phyloP scores from a whole-genome alignment of 176 grass and related monocot genomes.

The Zoysia pacifica region DNA sequence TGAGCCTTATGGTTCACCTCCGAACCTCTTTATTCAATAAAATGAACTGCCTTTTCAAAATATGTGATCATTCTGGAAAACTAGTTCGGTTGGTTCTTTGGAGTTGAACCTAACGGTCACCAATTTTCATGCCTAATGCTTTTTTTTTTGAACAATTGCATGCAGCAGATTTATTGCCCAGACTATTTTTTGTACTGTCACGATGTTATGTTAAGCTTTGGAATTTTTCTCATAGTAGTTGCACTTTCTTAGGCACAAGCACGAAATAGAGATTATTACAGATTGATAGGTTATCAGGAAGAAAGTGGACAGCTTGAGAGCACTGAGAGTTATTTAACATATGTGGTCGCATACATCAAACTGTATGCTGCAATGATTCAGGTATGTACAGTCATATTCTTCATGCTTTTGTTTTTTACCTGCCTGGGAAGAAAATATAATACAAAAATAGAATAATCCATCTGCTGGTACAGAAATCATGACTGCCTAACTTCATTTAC shows the following conservation, averaged over 20 bases:
- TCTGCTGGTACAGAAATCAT: constrained; percentile 18
- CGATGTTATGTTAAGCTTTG: neutral
- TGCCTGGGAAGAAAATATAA: no score
- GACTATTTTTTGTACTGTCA: neutral
- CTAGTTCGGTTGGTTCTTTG: no score
- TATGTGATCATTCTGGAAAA: no score
- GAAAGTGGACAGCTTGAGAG: constrained; percentile 80
- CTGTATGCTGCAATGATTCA: constrained; percentile 88
- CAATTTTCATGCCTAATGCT: no score
- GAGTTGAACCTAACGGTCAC: no score
- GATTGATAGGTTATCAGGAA: constrained; percentile 75
- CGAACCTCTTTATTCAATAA: no score
- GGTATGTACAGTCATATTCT: constrained; percentile 53
- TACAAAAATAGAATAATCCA: no score
- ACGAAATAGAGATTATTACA: constrained; percentile 61
- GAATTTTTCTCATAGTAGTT: constrained; percentile 26
- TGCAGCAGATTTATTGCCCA: constrained; percentile 1
- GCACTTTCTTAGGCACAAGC: constrained; percentile 52
- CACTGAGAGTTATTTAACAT: constrained; percentile 63
- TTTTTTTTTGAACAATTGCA: constrained; percentile 9
- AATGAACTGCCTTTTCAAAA: no score
- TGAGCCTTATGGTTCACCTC: no score
- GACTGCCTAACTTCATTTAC: constrained; percentile 31
- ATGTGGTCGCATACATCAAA: constrained; percentile 72
- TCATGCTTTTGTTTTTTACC: neutral